phyloP scores from a whole-genome alignment of 2,329 filamentous ascomycete species.

The Colletotrichum destructivum region DNA sequence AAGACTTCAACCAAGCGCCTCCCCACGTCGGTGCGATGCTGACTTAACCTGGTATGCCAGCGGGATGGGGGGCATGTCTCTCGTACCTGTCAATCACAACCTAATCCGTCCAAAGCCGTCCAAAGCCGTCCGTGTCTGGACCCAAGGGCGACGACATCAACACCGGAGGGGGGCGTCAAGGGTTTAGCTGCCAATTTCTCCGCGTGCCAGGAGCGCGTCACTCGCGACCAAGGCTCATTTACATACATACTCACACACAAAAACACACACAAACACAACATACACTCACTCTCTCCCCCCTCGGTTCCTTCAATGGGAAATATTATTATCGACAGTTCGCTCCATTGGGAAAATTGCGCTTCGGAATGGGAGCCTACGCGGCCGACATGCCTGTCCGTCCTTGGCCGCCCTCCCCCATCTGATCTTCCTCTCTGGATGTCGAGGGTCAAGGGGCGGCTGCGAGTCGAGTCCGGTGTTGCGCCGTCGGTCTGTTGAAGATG shows the following conservation, averaged over 20 bases:
- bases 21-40: neutral
- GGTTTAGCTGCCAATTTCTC: conserved; percentile 6
- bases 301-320: neutral
- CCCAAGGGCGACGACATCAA: neutral
- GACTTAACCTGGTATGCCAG: too few relatives aligned
- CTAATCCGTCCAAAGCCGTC: neutral
- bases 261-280: neutral
- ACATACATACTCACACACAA: too few relatives aligned
- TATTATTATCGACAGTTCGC: neutral
- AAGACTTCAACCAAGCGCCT: conserved; percentile 2
- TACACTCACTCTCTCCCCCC: neutral
- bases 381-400: neutral
- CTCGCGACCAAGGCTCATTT: too few relatives aligned
- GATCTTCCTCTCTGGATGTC: neutral
- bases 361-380: conserved; percentile 10
- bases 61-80: neutral
- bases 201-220: conserved; percentile 20
- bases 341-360: neutral
- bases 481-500: conserved; percentile 10
- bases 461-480: neutral
- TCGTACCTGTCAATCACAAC: conserved; percentile 9
- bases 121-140: neutral
- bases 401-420: conserved; percentile 8
- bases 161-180: neutral
- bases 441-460: neutral